Base-by-base conservation (phyloP, 2,329 filamentous ascomycete species). In the Penicillium sp. region DNA sequence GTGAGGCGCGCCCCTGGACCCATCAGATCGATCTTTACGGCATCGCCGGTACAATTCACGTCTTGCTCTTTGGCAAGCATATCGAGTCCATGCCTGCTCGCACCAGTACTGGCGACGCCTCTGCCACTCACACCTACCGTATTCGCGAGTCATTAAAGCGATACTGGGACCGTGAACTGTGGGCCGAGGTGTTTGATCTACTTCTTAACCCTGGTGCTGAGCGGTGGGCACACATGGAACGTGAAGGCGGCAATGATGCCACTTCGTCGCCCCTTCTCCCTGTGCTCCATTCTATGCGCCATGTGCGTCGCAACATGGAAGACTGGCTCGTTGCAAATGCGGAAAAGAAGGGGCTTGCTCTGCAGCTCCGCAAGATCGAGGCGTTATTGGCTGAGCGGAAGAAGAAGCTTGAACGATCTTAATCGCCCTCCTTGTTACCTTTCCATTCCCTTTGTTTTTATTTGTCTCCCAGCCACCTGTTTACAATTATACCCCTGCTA, bases 1-100 rank as follows among this genome's bases (percentile, higher is more conserved):
- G 93, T 47, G 93, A 99, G 77, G 85, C 92, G 55, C 85, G 93
- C 1, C 92, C 93, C 0, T 99, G 95, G 95, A 98, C 93, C 1
- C 97, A 92, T 80, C 95, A 99, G 74, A 91, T 97, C 64, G 95
- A 99, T 78, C 96, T 98, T 68, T 91, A 96, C 74, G 95, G 95
- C 13, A 83, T 97, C 0, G 95, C 95, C 0, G 92, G 92, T 4
- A 90, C 91, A 25, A 81, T 98, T 4, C 92, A 99, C 76, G 89
- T 87, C 44, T 84, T 99, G 66, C 84, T 99, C 3, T 99, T 97
- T 71, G 93, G 95, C 10, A 92, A 91, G 70, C 98, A 98, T 76
- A 95, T 99, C 67, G 91, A 96, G 71, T 96, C 92, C 0, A 72
- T 83, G 1, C 80, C 71, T 2, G 65, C 70, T 1, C 66, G 65